phyloP scores from a whole-genome alignment of 108 stramenopile genomes.

The Cylindrotheca fusiformis region DNA sequence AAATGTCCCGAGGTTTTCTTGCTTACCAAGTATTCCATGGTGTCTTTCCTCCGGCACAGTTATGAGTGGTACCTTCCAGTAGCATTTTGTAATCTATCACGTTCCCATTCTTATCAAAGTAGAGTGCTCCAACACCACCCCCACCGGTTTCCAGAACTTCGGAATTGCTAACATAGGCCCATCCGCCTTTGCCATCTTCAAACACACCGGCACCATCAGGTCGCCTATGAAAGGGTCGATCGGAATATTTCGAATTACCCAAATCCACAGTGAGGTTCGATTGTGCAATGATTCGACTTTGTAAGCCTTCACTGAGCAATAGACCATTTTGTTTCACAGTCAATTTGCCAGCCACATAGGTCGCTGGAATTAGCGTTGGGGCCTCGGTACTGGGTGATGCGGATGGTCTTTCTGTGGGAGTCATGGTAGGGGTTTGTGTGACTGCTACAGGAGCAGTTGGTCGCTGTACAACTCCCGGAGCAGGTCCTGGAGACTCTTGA shows the following conservation, averaged over 20 bases:
- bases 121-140: slow-evolving; percentile 52
- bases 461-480: neutral
- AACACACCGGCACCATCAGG: slow-evolving; percentile 52
- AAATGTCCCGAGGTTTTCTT: neutral
- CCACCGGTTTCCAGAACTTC: slow-evolving; percentile 29
- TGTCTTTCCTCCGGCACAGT: slow-evolving; percentile 50
- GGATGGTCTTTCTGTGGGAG: slow-evolving; percentile 6
- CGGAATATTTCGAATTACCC: slow-evolving; percentile 7
- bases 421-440: neutral
- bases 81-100: slow-evolving; percentile 38
- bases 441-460: neutral
- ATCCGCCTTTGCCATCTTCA: slow-evolving; percentile 40
- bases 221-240: slow-evolving; percentile 31
- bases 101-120: slow-evolving; percentile 39
- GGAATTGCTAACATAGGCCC: slow-evolving; percentile 62
- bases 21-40: slow-evolving; percentile 17
- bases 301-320: slow-evolving; percentile 25
- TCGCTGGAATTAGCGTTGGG: slow-evolving; percentile 1
- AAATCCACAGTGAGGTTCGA: slow-evolving; percentile 11
- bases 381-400: neutral
- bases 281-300: slow-evolving; percentile 21
- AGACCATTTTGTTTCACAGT: slow-evolving; percentile 25
- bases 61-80: slow-evolving; percentile 34
- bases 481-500: too few relatives aligned
- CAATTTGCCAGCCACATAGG: slow-evolving; percentile 42